A percentile compares a stretch with the other conserved stretches of the same genome.
These are phyloP conservation scores for Aspergillus fumigatiaffinis DNA, from an alignment of 2,329 filamentous ascomycete genomes.

Conservation along the genomic window DNA sequence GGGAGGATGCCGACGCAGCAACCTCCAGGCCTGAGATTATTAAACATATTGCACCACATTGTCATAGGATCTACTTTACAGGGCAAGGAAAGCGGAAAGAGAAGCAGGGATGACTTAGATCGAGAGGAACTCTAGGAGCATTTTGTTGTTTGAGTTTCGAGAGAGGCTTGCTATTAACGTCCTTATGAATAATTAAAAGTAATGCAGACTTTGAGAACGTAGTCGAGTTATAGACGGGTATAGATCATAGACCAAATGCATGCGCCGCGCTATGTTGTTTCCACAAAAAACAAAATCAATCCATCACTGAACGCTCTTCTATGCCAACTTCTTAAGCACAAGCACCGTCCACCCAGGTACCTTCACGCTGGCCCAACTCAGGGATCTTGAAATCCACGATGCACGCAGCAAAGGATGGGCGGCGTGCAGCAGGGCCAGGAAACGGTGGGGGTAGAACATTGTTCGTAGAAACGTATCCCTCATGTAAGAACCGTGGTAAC, in stretches of 20 bases:
- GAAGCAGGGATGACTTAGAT: too few relatives aligned
- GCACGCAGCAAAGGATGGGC: constrained; percentile 33
- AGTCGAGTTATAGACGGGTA: not conserved
- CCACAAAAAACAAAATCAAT: not conserved
- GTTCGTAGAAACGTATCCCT: constrained; percentile 5
- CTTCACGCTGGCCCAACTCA: constrained; percentile 21
- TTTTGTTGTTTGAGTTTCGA: too few relatives aligned
- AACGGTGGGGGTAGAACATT: not conserved
- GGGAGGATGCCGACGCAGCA: not conserved
- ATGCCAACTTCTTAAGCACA: not conserved
- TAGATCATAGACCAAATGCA: not conserved
- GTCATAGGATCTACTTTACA: not conserved
- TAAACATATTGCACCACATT: constrained; percentile 1
- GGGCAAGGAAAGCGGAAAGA: too few relatives aligned
- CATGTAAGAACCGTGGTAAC: constrained; percentile 1
- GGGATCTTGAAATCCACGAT: constrained; percentile 36
- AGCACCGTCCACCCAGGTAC: constrained; percentile 16
- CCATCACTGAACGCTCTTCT: not conserved
- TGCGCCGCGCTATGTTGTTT: not conserved
- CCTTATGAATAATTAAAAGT: too few relatives aligned
- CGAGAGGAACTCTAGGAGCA: too few relatives aligned
- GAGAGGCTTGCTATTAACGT: too few relatives aligned
- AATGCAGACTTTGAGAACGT: too few relatives aligned
- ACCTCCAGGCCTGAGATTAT: not conserved
- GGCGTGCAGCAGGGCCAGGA: constrained; percentile 9